Conservation (phyloP, 139 green algal genomes). For the Raphidocelis subcapitata region DNA sequence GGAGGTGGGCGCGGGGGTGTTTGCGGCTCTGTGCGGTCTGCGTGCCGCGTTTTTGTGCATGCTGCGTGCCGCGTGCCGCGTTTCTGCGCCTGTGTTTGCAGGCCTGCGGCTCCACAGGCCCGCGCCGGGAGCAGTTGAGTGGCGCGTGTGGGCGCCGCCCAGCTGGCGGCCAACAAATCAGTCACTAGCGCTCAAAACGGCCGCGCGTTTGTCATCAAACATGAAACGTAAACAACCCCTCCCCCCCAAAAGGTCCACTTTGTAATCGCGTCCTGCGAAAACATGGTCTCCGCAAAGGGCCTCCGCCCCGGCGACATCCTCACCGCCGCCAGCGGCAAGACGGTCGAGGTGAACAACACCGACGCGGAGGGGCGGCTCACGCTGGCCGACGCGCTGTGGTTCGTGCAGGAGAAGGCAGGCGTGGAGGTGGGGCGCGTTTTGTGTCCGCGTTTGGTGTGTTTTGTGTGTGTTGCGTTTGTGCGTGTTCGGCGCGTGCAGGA, state of each 20-base stretch:
- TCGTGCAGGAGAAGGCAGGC: slow-evolving; percentile 67
- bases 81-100: no score
- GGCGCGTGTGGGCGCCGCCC: no score
- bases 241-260: slow-evolving; percentile 83
- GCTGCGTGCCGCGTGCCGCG: no score
- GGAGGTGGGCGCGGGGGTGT: slow-evolving; percentile 39
- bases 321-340: slow-evolving; percentile 80
- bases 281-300: slow-evolving; percentile 91
- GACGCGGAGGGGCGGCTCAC: slow-evolving; percentile 94
- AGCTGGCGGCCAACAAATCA: no score
- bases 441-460: background rate
- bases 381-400: slow-evolving; percentile 93
- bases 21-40: background rate
- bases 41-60: no score
- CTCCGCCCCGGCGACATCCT: slow-evolving; percentile 95
- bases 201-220: no score
- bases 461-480: background rate
- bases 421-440: background rate
- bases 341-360: slow-evolving; percentile 71
- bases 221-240: background rate
- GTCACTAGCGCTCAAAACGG: no score
- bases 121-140: no score
- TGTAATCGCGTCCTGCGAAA: slow-evolving; percentile 95
- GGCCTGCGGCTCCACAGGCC: no score
- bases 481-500: background rate